These are phyloP conservation scores for Kwoniella pini DNA, from an alignment of 768 basidiomycete genomes.

Conservation along the genomic window DNA sequence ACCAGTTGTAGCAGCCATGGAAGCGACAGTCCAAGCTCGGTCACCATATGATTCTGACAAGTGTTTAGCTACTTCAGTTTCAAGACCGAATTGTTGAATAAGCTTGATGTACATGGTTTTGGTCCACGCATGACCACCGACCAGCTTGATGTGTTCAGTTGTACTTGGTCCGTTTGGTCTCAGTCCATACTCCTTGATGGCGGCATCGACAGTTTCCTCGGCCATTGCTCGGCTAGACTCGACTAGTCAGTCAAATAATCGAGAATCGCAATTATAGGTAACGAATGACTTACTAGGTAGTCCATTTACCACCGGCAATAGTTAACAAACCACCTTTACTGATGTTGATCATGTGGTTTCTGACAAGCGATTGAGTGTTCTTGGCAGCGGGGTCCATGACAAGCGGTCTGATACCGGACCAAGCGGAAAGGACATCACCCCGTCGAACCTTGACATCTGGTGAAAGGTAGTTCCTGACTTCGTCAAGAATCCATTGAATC, in stretches of 20 bases:
- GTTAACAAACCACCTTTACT: slow-evolving; percentile 79
- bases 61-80: slow-evolving; percentile 89
- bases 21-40: slow-evolving; percentile 91
- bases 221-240: slow-evolving; percentile 69
- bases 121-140: slow-evolving; percentile 93
- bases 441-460: slow-evolving; percentile 91
- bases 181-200: slow-evolving; percentile 75
- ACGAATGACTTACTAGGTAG: slow-evolving; percentile 69
- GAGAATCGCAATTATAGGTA: background rate
- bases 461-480: slow-evolving; percentile 81
- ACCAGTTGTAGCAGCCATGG: slow-evolving; percentile 74
- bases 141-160: slow-evolving; percentile 75
- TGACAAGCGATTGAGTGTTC: slow-evolving; percentile 81
- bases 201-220: slow-evolving; percentile 85
- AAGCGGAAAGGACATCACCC: slow-evolving; percentile 92
- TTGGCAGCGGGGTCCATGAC: slow-evolving; percentile 76
- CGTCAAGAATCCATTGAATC: slow-evolving; percentile 93
- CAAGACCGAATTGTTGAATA: slow-evolving; percentile 86
- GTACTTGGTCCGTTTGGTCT: slow-evolving; percentile 66
- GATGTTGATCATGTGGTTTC: slow-evolving; percentile 90
- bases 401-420: slow-evolving; percentile 87
- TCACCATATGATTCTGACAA: slow-evolving; percentile 93
- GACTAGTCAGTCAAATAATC: background rate
- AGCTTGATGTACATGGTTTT: slow-evolving; percentile 96
- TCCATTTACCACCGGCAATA: slow-evolving; percentile 98